Evolutionary conservation across 495 filamentous ascomycete genomes (phyloP), one percentile per base, ranked within the genome.

Genomic region (Podospora tetraspora): DNA sequence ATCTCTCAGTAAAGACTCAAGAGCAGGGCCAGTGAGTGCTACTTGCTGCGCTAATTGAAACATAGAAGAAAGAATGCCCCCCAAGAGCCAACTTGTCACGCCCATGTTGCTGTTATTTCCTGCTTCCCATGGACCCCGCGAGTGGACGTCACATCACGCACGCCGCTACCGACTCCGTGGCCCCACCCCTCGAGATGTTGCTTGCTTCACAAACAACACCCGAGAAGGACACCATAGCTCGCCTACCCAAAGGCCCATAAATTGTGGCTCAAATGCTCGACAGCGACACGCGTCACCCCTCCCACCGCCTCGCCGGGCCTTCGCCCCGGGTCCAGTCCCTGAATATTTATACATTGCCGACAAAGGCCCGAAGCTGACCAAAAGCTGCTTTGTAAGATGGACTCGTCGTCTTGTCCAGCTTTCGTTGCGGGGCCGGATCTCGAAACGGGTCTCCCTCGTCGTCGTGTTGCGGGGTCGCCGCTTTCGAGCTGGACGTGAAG

Each of bases 381-480:
- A 83, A 67, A 79, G 85, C 11, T 83, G 84, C 68, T 85, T 52
- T 83, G 66, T 77, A 81, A 12, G 72, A 70, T 7, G 82, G 69
- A 8, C 77, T 73, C 3, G 62, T 69, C 0, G 52, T 37, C 16
- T 66, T 66, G 34, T 59, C 61, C 25, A 73, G 70, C 27, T 66
- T 71, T 6, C 66, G 68, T 11, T 43, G 57, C 30, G 57, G 70
- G 12, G 74, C 71, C 9, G 81, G 82, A 62, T 84, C 82, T 12
- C 79, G 77, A 69, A 85, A 82, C 13, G 80, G 82, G 66, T 87
- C 76, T n/a, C 82, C 79, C 10, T 77, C 70, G 64, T 79, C 73
- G 64, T 65, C n/a, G 10, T 73, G 34, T 52, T 65, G 63, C 23
- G 78, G 74, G 25, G 78, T 77, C 64, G 75, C 77, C 60, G 72